Evolutionary conservation across 2,329 filamentous ascomycete species (phyloP), one percentile per base, ranked within the genome.

Genomic region (Fusarium anguioides): DNA sequence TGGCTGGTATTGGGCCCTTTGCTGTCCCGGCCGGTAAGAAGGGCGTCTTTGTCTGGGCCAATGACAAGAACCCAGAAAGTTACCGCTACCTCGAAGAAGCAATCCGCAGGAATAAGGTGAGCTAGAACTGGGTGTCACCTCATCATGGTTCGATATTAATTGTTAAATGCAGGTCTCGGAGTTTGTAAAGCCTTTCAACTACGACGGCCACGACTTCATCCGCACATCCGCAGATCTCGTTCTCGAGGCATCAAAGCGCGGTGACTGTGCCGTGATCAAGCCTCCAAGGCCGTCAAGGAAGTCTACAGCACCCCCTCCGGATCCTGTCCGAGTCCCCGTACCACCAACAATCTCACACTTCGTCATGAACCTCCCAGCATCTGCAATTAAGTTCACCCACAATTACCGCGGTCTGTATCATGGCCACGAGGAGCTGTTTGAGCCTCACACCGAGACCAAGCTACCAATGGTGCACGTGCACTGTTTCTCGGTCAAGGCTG

Each of bases 1-100:
- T 98, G 95, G 95, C 94, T 1, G 96, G 96, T 40, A 94, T 99
- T 47, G 96, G 96, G 0, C 96, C 96, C 0, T 99, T 99, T 78
- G 94, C 95, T 21, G 85, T 97, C 5, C 96, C 96, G 0, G 94
- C 95, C 0, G 96, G 93, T 17, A 96, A 92, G 81, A 95, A 91
- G 78, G 89, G 88, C 36, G 92, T 96, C 26, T 97, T 98, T 72
- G 94, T 97, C 18, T 97, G 92, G 89, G 96, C 94, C 36, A 99
- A 98, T 79, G 96, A 99, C 77, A 89, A 97, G 76, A 99, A 99
- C 76, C 95, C 95, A 0, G 92, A 96, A 73, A 94, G 93, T 72
- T 93, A 89, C 79, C 86, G 83, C 54, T 90, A 88, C 67, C 87
- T 99, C 72, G 78, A 84, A 26, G 86, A 90, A 33, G 92, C 91